Conservation (phyloP, 2,329 filamentous ascomycete genomes). For the Monosporascus sp. region DNA sequence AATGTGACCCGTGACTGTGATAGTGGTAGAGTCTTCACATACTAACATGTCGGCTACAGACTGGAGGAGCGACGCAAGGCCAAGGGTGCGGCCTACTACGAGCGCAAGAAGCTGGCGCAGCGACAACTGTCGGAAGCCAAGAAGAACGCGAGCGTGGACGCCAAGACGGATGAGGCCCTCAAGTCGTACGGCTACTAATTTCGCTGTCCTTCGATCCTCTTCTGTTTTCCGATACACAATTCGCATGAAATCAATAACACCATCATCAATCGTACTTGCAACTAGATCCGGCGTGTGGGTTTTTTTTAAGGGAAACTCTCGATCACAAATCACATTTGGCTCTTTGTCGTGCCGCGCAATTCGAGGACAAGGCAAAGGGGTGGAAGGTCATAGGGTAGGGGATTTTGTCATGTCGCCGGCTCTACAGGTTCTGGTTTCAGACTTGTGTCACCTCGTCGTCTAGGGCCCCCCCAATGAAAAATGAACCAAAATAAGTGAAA, state of each 20-base stretch:
- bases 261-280: conserved; percentile 25
- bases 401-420: conserved; percentile 19
- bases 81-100: conserved; percentile 98
- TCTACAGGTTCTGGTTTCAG: conserved; percentile 13
- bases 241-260: conserved; percentile 21
- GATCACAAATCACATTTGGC: conserved; percentile 25
- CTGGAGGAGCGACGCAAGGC: conserved; percentile 99
- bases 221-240: conserved; percentile 25
- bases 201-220: conserved; percentile 18
- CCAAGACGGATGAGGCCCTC: conserved; percentile 83
- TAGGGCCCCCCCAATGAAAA: conserved; percentile 28
- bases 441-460: conserved; percentile 28
- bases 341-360: conserved; percentile 25
- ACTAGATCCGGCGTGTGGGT: conserved; percentile 31
- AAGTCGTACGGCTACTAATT: conserved; percentile 85
- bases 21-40: not conserved
- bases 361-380: conserved; percentile 24
- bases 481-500: conserved; percentile 24
- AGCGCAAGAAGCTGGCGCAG: conserved; percentile 96
- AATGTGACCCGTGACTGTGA: not conserved
- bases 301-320: conserved; percentile 24
- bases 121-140: conserved; percentile 88
- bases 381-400: conserved; percentile 22
- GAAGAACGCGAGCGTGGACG: conserved; percentile 83
- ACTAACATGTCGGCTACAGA: conserved; percentile 45